Evolutionary conservation across 1,284 basidiomycete genomes (phyloP).

Genomic region (Sphagnurus paluster): DNA sequence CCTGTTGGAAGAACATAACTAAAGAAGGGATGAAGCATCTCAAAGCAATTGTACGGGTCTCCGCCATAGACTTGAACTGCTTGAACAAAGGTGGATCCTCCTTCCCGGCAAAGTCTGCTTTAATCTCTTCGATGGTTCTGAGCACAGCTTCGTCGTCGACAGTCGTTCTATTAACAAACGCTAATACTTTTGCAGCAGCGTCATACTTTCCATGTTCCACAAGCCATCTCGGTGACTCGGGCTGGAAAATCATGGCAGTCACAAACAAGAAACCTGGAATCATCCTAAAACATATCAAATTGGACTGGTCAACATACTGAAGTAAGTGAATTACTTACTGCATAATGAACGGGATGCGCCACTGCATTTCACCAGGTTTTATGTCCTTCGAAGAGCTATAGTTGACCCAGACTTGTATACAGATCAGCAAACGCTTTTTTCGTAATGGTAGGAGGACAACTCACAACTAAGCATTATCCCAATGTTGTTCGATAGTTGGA

Average conservation of each 20-base stretch:
- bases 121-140: slow-evolving; percentile 50
- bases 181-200: slow-evolving; percentile 49
- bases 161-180: slow-evolving; percentile 42
- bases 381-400: slow-evolving; percentile 39
- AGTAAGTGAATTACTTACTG: slow-evolving; percentile 31
- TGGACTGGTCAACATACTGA: not conserved
- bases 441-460: slow-evolving; percentile 20
- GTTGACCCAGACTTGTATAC: slow-evolving; percentile 46
- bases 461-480: slow-evolving; percentile 53
- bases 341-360: slow-evolving; percentile 56
- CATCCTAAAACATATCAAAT: slow-evolving; percentile 25
- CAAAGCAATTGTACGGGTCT: slow-evolving; percentile 41
- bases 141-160: slow-evolving; percentile 40
- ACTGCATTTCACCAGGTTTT: slow-evolving; percentile 40
- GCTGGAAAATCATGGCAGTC: slow-evolving; percentile 48
- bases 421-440: not conserved
- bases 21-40: slow-evolving; percentile 53
- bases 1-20: slow-evolving; percentile 54
- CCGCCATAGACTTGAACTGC: slow-evolving; percentile 46
- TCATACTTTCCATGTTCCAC: slow-evolving; percentile 52
- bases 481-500: slow-evolving; percentile 52
- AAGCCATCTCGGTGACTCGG: slow-evolving; percentile 64
- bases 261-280: slow-evolving; percentile 52
- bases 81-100: slow-evolving; percentile 33
- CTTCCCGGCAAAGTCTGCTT: slow-evolving; percentile 48